Evolutionary conservation across 2,329 filamentous ascomycete genomes (phyloP).

Genomic region (Aspergillus carbonarius): DNA sequence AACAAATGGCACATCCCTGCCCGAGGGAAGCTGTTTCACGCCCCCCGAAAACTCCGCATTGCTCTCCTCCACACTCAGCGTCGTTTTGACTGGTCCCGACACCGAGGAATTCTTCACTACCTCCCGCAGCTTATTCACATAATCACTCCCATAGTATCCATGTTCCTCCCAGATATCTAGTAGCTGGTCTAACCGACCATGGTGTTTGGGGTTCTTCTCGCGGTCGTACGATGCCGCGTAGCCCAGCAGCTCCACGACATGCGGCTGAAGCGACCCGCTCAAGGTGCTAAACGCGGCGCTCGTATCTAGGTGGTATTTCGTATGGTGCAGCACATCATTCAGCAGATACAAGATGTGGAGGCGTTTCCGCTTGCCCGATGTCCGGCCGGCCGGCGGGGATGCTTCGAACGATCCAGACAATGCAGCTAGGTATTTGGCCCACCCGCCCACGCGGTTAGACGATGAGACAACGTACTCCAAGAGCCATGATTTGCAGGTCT

Average conservation of each 20-base stretch:
- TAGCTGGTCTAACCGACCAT: constrained; percentile 63
- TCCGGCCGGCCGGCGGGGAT: constrained; percentile 9
- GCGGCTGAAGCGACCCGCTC: constrained; percentile 56
- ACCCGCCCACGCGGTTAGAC: constrained; percentile 60
- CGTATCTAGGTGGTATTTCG: constrained; percentile 51
- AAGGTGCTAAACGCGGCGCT: constrained; percentile 50
- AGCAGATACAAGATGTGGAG: constrained; percentile 76
- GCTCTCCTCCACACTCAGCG: constrained; percentile 26
- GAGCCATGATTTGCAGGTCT: constrained; percentile 90
- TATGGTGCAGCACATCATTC: constrained; percentile 75
- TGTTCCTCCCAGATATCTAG: constrained; percentile 70
- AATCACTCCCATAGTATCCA: constrained; percentile 57
- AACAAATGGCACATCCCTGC: constrained; percentile 60
- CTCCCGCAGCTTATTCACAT: constrained; percentile 60
- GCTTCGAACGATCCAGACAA: constrained; percentile 61
- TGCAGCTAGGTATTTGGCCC: constrained; percentile 74
- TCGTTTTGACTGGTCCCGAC: constrained; percentile 30
- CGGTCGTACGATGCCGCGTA: constrained; percentile 55
- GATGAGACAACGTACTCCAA: constrained; percentile 70
- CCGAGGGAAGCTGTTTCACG: constrained; percentile 41
- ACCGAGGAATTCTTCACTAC: constrained; percentile 51
- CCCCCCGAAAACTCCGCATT: constrained; percentile 31
- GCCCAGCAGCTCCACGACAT: constrained; percentile 62
- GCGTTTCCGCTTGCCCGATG: constrained; percentile 66
- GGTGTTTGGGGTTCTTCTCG: constrained; percentile 63